Evolutionary conservation across 805 yeast genomes (phyloP), one percentile per base, ranked within the genome.

Genomic region (Metschnikowia proteae): DNA sequence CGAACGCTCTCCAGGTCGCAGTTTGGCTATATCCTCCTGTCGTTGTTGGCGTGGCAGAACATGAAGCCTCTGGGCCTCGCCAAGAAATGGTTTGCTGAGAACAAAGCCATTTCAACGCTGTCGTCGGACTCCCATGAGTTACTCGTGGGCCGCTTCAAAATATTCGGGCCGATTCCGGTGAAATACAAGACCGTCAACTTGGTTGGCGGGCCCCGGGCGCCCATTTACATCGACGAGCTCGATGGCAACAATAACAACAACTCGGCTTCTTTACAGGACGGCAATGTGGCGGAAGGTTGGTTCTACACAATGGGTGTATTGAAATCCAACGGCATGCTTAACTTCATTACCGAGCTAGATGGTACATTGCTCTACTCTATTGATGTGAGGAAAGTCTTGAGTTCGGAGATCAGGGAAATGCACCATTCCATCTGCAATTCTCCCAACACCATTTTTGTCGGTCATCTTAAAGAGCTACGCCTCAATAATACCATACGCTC

Each of bases 261-360:
- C 28, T n/a, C 43, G 22, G 32, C 22, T 11, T 37, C 49, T 10
- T 29, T 31, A 9, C 28, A 41, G 8, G 51, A 53, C 28, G 45
- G 47, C 4, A 46, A 53, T 38, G 38, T 62, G 25, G 60, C 67
- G 23, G 87, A 81, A 58, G 82, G 82, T 4, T 86, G 92, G 92
- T 84, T 84, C 59, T 75, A 73, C 45, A 80, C 86, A 1, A 83
- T 82, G 84, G 90, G 87, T 0, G 84, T 81, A 13, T 60, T 86
- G 37, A 80, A 79, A 59, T 77, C 85, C 1, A 74, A 82, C 57
- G 94, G 94, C 3, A 60, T 68, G 4, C 65, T 86, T 30, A 81
- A 85, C 53, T 63, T 86, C 42, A 66, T 84, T 13, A 67, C 79
- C 32, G 88, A 84, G 60, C 72, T 73, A 45, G 90, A 85, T 65